phyloP scores from a whole-genome alignment of 2,329 filamentous ascomycete genomes.

The Diaporthe sp. region DNA sequence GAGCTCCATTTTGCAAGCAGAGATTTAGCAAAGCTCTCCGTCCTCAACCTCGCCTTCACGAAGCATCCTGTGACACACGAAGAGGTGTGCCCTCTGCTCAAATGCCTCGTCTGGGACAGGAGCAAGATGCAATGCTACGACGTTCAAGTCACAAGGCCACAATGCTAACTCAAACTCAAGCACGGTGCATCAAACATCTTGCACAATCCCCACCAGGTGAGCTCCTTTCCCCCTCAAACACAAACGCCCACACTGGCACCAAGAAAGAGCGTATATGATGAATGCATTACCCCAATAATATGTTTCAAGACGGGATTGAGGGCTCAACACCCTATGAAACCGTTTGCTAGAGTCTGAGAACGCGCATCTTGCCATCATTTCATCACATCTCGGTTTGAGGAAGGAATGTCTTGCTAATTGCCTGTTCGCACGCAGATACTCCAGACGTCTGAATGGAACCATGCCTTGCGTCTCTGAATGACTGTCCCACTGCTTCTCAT shows the following conservation, averaged over 20 bases:
- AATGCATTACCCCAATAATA: constrained; percentile 45
- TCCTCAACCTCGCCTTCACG: not conserved
- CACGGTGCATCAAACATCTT: not conserved
- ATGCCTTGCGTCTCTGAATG: not conserved
- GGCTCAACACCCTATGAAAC: constrained; percentile 49
- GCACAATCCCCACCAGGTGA: not conserved
- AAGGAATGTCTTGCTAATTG: constrained; percentile 3
- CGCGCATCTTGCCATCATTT: not conserved
- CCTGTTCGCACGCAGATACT: not conserved
- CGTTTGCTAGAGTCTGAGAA: constrained; percentile 42
- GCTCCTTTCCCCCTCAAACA: not conserved
- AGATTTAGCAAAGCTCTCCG: not conserved
- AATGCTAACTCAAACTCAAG: not conserved
- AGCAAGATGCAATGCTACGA: not conserved
- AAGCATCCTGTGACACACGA: not conserved
- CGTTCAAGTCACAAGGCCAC: no score
- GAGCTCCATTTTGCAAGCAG: constrained; percentile 15
- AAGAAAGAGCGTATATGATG: constrained; percentile 41
- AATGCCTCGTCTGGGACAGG: no score
- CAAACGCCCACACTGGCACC: not conserved
- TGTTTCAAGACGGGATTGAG: constrained; percentile 58
- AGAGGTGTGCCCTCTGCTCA: not conserved
- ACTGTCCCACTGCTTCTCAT: not conserved
- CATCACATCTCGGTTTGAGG: not conserved
- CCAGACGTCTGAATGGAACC: not conserved